Evolutionary conservation across 257 asterid species (phyloP), one percentile per base, ranked within the genome.

Genomic region (Solanum rostratum): DNA sequence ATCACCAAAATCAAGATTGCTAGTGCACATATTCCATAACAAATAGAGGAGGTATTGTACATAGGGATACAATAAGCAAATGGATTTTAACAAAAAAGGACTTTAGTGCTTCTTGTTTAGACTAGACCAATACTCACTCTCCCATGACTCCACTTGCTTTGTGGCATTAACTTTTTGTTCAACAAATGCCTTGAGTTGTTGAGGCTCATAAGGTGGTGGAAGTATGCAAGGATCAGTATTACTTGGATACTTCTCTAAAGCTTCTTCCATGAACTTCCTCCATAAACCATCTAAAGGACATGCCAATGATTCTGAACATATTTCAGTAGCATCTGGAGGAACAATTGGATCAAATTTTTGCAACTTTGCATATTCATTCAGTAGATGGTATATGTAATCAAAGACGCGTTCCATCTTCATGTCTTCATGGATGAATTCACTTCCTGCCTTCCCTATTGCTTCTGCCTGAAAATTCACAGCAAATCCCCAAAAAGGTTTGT

Each of bases 321-420:
- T 45, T 19, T 73, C 83, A 57, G 37, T 65, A 11, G 86, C 84
- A n/a, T n/a, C n/a, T 60, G 30, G 83, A 24, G 86, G 86, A 27
- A 74, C 76, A 27, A 54, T 14, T 43, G 86, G 86, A 41, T 76
- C 29, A 52, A 73, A 84, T 7, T 14, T 84, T 22, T 73, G 46
- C 29, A 84, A 57, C 41, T 84, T 84, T 12, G 86, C 73, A 22
- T 84, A 84, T 43, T 84, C 83, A n/a, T 39, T 84, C 39, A 84
- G 12, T 18, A 84, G 19, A 22, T 60, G 84, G 45, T 73, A 76
- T 14, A 76, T 84, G 68, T 76, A 76, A 54, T 84, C 86, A 7
- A 73, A 84, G 4, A 84, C 20, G 0, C 1, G 69, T 14, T 84
- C 74, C 86, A 84, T 84, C 63, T 74, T 84, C 83, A 76, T 29